A percentile compares a stretch with the other conserved stretches of the same genome.
phyloP scores from a whole-genome alignment of 1,284 basidiomycete genomes.

The Ganoderma lingzhi region DNA sequence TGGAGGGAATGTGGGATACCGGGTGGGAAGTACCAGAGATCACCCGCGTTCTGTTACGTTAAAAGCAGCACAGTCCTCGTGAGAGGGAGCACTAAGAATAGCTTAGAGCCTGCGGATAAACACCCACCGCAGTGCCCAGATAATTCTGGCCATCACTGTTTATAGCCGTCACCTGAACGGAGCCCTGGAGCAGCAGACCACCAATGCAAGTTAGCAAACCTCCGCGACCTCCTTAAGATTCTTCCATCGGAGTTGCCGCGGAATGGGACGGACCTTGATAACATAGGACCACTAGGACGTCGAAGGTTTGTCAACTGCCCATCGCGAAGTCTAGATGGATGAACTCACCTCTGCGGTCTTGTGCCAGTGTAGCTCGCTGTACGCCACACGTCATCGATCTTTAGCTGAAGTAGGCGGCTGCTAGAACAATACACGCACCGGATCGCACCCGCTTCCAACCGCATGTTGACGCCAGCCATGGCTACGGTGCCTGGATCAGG shows the following conservation, averaged over 20 bases:
- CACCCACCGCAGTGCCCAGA: conserved; percentile 54
- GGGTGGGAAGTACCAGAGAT: conserved; percentile 73
- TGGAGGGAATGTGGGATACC: conserved; percentile 61
- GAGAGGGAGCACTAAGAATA: conserved; percentile 4
- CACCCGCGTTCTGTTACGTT: conserved; percentile 41
- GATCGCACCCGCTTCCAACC: conserved; percentile 68
- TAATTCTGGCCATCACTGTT: conserved; percentile 70
- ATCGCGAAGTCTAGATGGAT: background rate
- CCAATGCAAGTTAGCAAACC: conserved; percentile 16
- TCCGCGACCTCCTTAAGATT: conserved; percentile 3
- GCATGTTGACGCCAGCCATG: conserved; percentile 77
- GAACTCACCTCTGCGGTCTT: conserved; percentile 64
- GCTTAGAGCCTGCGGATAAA: conserved; percentile 6
- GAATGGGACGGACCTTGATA: conserved; percentile 50
- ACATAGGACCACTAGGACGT: conserved; percentile 68
- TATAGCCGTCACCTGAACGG: conserved; percentile 66
- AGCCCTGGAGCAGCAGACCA: conserved; percentile 51
- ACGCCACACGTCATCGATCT: conserved; percentile 9
- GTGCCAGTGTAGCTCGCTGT: conserved; percentile 80
- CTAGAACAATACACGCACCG: conserved; percentile 49
- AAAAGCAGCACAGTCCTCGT: conserved; percentile 9
- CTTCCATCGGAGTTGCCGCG: conserved; percentile 11
- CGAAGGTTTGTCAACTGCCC: conserved; percentile 21
- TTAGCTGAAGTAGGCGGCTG: background rate
- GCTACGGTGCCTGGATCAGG: conserved; percentile 41